These are phyloP conservation scores for Calvatia gigantea DNA, from an alignment of 768 basidiomycete species.

Conservation along the genomic window DNA sequence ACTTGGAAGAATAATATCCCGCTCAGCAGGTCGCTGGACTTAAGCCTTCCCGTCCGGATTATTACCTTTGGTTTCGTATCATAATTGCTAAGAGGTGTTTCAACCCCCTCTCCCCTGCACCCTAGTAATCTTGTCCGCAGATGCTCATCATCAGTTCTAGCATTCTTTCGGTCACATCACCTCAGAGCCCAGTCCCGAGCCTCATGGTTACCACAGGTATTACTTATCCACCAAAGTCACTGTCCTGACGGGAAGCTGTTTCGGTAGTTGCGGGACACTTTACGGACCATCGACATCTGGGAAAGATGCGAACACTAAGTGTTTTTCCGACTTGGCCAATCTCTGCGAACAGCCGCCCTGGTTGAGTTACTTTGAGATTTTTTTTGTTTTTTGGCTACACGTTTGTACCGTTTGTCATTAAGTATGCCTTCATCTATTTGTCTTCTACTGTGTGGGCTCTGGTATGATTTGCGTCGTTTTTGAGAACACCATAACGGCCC, in stretches of 20 bases:
- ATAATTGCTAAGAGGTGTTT: slow-evolving; percentile 38
- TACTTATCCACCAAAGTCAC: not conserved
- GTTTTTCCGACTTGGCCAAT: slow-evolving; percentile 7
- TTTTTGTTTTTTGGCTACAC: not conserved
- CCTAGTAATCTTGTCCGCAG: not conserved
- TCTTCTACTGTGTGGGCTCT: too few species aligned
- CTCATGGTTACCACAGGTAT: slow-evolving; percentile 40
- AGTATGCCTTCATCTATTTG: too few species aligned
- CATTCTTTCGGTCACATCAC: slow-evolving; percentile 39
- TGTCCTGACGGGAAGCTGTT: slow-evolving; percentile 28
- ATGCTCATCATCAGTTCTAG: slow-evolving; percentile 31
- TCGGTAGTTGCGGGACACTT: slow-evolving; percentile 36
- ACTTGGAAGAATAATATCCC: slow-evolving; percentile 18
- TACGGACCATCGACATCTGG: slow-evolving; percentile 34
- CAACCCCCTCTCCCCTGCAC: not conserved
- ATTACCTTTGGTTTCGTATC: slow-evolving; percentile 39
- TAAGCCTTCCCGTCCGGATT: slow-evolving; percentile 43
- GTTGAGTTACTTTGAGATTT: too few species aligned
- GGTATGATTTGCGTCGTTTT: too few species aligned
- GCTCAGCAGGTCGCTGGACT: slow-evolving; percentile 27
- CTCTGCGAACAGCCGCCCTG: not conserved
- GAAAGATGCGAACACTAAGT: slow-evolving; percentile 14
- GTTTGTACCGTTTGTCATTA: too few species aligned
- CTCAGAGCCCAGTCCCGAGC: slow-evolving; percentile 43
- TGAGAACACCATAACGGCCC: too few species aligned